phyloP scores from a whole-genome alignment of 2,329 filamentous ascomycete genomes.

The Cercospora sp. region DNA sequence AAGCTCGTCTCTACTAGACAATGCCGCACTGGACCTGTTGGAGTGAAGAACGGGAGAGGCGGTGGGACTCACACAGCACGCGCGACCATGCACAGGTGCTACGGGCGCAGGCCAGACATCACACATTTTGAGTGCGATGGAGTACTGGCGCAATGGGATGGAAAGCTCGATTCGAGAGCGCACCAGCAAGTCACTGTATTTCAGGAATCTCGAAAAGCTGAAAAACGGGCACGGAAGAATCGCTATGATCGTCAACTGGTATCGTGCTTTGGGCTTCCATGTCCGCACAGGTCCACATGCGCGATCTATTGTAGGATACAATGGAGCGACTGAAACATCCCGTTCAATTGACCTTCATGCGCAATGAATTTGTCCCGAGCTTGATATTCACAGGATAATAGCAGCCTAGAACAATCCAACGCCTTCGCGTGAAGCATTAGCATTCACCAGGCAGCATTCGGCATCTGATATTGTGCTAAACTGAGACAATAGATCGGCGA shows the following conservation, averaged over 20 bases:
- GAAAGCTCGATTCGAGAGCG: background rate
- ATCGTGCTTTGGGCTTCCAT: background rate
- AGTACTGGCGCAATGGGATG: constrained; percentile 4
- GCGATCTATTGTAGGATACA: background rate
- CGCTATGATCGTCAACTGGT: background rate
- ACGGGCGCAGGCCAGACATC: background rate
- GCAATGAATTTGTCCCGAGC: background rate
- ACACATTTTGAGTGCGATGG: background rate
- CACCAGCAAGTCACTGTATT: background rate
- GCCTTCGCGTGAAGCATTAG: background rate
- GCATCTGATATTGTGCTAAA: background rate
- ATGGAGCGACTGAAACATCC: background rate
- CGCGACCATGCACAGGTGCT: background rate
- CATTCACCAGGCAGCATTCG: background rate
- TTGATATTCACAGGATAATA: background rate
- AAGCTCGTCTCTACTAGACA: background rate
- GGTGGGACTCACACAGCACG: background rate
- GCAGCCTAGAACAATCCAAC: background rate
- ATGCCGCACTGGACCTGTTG: background rate
- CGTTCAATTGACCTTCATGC: background rate
- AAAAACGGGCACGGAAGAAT: background rate
- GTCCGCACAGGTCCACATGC: background rate
- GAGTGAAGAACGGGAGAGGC: background rate
- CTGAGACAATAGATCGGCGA: background rate
- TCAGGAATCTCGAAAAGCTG: constrained; percentile 3